These are phyloP conservation scores for Kickxella alabastrina DNA, from an alignment of 192 early-diverging fungal genomes.

Conservation along the genomic window DNA sequence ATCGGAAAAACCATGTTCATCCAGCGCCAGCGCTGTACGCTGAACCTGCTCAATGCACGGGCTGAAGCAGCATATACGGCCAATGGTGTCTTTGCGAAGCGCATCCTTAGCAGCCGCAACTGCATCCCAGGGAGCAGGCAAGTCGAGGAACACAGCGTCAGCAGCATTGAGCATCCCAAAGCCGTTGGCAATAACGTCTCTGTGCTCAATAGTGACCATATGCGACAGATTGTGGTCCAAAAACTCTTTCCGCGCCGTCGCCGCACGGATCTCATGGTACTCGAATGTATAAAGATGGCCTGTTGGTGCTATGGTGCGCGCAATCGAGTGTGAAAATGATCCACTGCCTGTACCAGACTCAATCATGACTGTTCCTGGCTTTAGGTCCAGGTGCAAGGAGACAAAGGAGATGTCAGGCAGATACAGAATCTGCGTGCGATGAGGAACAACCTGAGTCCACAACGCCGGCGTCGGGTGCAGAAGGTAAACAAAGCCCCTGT, in stretches of 20 bases:
- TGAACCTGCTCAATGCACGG: slow-evolving; percentile 96
- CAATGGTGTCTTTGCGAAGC: slow-evolving; percentile 74
- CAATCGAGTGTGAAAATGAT: slow-evolving; percentile 96
- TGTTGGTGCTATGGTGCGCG: slow-evolving; percentile 76
- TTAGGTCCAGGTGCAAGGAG: slow-evolving; percentile 72
- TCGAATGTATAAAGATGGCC: slow-evolving; percentile 95
- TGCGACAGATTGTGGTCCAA: slow-evolving; percentile 65
- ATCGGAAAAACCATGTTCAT: slow-evolving; percentile 83
- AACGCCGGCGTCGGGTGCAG: slow-evolving; percentile 92
- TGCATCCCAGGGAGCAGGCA: slow-evolving; percentile 96
- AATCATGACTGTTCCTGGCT: slow-evolving; percentile 80
- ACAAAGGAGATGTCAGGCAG: slow-evolving; percentile 93
- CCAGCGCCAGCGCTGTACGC: slow-evolving; percentile 68
- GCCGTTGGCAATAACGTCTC: slow-evolving; percentile 76
- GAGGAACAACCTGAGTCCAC: slow-evolving; percentile 89
- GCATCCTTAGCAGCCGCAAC: slow-evolving; percentile 79
- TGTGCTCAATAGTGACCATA: slow-evolving; percentile 67
- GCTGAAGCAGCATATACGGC: slow-evolving; percentile 90
- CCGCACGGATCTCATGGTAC: slow-evolving; percentile 79
- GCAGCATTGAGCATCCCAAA: slow-evolving; percentile 73
- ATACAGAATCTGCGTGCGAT: slow-evolving; percentile 96
- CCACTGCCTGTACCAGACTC: slow-evolving; percentile 94
- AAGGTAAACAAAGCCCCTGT: slow-evolving; percentile 76
- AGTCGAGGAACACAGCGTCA: slow-evolving; percentile 90
- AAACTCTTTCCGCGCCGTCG: slow-evolving; percentile 72